phyloP scores from a whole-genome alignment of 2,329 filamentous ascomycete species.

The Trichoderma guizhouense region DNA sequence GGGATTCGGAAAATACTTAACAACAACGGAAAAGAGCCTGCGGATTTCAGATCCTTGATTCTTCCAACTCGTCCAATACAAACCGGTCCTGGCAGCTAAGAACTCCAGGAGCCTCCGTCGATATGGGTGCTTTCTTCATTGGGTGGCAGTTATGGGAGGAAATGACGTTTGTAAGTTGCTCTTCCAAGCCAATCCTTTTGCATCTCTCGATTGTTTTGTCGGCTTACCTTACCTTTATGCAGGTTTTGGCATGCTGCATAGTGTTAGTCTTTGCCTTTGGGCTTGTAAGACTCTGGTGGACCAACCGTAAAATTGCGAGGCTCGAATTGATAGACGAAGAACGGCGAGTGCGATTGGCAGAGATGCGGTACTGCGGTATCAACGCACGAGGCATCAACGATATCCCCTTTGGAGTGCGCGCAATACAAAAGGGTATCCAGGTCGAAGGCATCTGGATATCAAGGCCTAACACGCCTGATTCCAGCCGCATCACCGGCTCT shows the following conservation, averaged over 20 bases:
- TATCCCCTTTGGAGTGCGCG: constrained; percentile 81
- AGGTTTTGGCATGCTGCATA: constrained; percentile 73
- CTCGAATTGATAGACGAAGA: constrained; percentile 65
- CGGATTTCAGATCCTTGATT: background rate
- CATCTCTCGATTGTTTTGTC: background rate
- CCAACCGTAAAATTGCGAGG: constrained; percentile 52
- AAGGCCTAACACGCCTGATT: constrained; percentile 42
- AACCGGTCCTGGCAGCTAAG: background rate
- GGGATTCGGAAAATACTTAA: background rate
- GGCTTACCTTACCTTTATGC: background rate
- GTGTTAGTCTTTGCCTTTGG: constrained; percentile 66
- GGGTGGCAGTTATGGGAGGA: constrained; percentile 83
- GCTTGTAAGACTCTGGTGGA: constrained; percentile 63
- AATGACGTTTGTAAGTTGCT: constrained; percentile 74
- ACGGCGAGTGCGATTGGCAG: constrained; percentile 51
- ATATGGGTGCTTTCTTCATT: constrained; percentile 54
- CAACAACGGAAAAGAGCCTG: background rate
- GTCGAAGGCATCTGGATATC: constrained; percentile 83
- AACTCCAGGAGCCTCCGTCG: background rate
- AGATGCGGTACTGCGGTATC: constrained; percentile 56
- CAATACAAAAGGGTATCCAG: constrained; percentile 77
- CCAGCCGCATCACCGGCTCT: constrained; percentile 25
- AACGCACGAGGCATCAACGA: constrained; percentile 44
- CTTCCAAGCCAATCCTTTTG: background rate
- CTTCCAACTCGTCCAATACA: background rate